Evolutionary conservation across 2,329 filamentous ascomycete species (phyloP), one percentile per base, ranked within the genome.

Genomic region (Fusarium sp.): DNA sequence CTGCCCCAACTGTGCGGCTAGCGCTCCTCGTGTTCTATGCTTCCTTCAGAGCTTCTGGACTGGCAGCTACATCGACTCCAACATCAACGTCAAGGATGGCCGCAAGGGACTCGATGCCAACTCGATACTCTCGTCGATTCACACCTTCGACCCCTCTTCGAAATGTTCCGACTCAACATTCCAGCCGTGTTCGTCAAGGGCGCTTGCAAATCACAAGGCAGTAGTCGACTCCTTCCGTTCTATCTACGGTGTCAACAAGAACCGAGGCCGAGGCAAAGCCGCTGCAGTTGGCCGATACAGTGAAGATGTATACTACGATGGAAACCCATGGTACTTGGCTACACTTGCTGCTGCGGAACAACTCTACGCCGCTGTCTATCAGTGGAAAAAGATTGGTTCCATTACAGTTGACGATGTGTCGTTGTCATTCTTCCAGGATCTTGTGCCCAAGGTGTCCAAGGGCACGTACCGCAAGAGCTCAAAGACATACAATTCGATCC

Each of bases 241-340:
- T 43, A 57, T 69, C 2, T 93, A 93, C 74, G 73, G 78, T 7
- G 82, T 94, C 78, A 94, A 94, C 80, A 82, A 81, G 7, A 89
- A 88, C 9, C 87, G 89, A 48, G 72, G 85, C 6, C 77, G 84
- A 41, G 88, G 89, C 8, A 78, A 79, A 21, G 90, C 90, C 6
- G 84, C 88, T 12, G 84, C 86, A 18, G 81, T 90, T 8, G 90
- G 90, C 43, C 82, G 90, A 55, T 92, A 92, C 73, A 80, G 88
- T 0, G 90, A 92, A 77, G 92, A 95, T 73, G 78, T 82, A 3
- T 94, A 93, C 79, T 90, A 90, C 75, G 87, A 87, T 57, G 92
- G 91, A 3, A 93, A 94, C 76, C 92, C 92, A 3, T 94, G 92
- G 92, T 91, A 92, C 72, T 83, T 94, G 16, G 85, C 85, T 74